Base-by-base conservation (phyloP, 1,139 yeast species). In the Nakaseomyces nivariensis region DNA sequence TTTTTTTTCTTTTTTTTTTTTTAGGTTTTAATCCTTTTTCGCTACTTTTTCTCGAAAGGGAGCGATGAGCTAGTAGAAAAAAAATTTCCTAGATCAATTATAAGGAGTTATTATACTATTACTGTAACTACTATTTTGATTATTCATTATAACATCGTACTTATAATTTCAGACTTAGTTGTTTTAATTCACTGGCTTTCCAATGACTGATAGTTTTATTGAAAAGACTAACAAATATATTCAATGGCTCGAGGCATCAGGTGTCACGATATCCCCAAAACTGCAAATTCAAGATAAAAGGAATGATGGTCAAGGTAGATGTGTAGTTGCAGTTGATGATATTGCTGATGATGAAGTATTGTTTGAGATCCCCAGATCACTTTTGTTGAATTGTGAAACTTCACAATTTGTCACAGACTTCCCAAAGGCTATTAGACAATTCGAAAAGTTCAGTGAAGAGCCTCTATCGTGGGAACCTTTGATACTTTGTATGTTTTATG, bases 231-330 rank as follows among this genome's bases (percentile, higher is more conserved):
- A 61, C 3, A 58, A 60, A 1, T 86, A 81, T 59, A 53, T 62
- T 11, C 37, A 59, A 1, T 85, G 95, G 95, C 69, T 87, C 34
- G 52, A 57, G 7, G 53, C 8, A 24, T 32, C 37, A 2, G 38
- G 75, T 1, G 76, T 76, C 10, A 61, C 57, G 17, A 66, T 86
- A 4, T 77, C 86, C 1, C 70, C 78, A 2, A 81, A 82, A 53
- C 69, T 88, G 9, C 59, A 66, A 24, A 71, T 90, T 6, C 73
- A 70, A 2, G 96, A 90, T 64, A 72, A 78, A 46, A 71, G 95
- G 46, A 51, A 58, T 1, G 57, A 63, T 10, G 69, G 75, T 45
- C 89, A 86, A 65, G 97, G 97, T 13, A 74, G 97, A 38, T 95
- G 94, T 6, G 66, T 92, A 10, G 65, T 82, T 8, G 95, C 97